Conservation (phyloP, 129 eudicot genomes). For the Lactuca saligna region DNA sequence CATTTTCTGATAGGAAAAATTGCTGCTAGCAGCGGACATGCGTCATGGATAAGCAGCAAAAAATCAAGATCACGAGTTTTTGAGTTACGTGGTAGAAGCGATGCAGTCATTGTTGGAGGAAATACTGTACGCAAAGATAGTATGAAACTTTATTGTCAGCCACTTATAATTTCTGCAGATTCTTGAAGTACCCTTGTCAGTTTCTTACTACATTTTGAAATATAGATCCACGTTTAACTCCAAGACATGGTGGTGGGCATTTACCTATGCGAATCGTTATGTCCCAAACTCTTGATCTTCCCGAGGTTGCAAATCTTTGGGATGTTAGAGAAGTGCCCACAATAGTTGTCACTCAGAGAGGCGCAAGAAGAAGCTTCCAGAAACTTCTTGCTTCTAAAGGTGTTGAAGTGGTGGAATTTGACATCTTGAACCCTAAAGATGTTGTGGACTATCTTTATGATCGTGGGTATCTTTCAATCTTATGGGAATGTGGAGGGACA, state of each 20-base stretch:
- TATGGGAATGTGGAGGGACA: constrained; percentile 99
- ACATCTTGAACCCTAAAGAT: constrained; percentile 73
- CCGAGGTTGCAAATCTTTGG: constrained; percentile 89
- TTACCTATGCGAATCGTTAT: constrained; percentile 78
- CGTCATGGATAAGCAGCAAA: constrained; percentile 94
- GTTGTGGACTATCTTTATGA: constrained; percentile 81
- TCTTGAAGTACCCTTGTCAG: constrained; percentile 16
- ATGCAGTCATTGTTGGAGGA: constrained; percentile 96
- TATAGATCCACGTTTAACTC: constrained; percentile 91
- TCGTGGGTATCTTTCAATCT: constrained; percentile 87
- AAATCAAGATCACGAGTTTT: constrained; percentile 77
- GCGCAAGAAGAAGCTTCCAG: constrained; percentile 88
- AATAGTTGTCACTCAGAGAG: constrained; percentile 88
- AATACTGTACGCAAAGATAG: constrained; percentile 98
- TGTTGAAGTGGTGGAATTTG: constrained; percentile 94
- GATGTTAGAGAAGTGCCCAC: constrained; percentile 88
- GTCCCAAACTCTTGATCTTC: constrained; percentile 95
- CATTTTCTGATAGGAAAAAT: constrained; percentile 65
- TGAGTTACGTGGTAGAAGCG: constrained; percentile 94
- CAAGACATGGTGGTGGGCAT: constrained; percentile 92
- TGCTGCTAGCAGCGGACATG: constrained; percentile 94
- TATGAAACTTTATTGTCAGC: constrained; percentile 47
- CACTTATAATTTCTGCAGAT: constrained; percentile 24
- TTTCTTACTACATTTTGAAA: constrained; percentile 10
- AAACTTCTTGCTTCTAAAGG: constrained; percentile 94